Evolutionary conservation across 2,329 filamentous ascomycete species (phyloP), one percentile per base, ranked within the genome.

Genomic region (Alternaria sp.): DNA sequence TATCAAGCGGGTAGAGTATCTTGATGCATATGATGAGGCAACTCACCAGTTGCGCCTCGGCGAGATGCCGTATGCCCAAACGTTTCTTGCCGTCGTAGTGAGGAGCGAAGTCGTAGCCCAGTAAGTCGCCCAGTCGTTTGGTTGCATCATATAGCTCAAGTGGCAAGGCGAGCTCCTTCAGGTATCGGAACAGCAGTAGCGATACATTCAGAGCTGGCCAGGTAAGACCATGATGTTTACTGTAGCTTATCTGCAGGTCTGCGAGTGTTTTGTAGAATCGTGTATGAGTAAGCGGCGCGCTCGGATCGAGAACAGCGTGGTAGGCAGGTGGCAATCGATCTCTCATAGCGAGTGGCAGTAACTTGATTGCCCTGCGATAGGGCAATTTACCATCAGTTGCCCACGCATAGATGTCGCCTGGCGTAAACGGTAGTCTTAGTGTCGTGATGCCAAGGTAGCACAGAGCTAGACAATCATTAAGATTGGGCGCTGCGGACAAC

Each of bases 371-470:
- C 66, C 86, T 82, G 44, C 90, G 84, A 74, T 90, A 98, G 0
- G 90, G 84, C 26, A 98, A 82, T 54, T 90, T 85, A 45, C 88
- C 88, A 56, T 80, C 80, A 46, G 84, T 85, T 14, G 86, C 86
- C 88, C 91, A 96, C 42, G 73, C 72, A 62, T 83, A 83, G 11
- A 98, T 77, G 63, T 96, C 91, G 10, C 87, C 89, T 7, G 94
- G 80, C 23, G 88, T 87, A n/a, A 91, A 82, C 0, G 93, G 92
- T 55, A 95, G 81, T 55, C 90, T 87, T 66, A 97, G 81, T 26
- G 97, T 80, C 44, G 95, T 70, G 36, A 87, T 87, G 1, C 87
- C 93, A 33, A 97, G 77, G 78, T 97, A 97, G 72, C 91, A 93
- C 10, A 97, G 75, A 1, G 83, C 88, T 51, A 98, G 77, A 0